Base-by-base conservation (phyloP, 169 alveolate genomes). In the Babesia microti region DNA sequence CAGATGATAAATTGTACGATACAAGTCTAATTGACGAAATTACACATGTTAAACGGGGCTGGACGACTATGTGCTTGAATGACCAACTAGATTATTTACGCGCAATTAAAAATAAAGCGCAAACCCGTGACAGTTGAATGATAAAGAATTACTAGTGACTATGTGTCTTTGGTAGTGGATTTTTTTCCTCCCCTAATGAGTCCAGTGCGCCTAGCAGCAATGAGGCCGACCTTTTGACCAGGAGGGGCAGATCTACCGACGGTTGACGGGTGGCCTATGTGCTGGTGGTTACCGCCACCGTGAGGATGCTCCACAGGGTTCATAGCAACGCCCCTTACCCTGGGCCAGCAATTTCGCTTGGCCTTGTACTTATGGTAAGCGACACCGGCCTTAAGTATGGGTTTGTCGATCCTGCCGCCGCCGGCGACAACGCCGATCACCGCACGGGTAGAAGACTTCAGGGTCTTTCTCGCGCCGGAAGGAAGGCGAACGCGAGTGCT, bases 301-400 rank as follows among this genome's bases (percentile, higher is more conserved):
- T 93, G 98, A 17, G 99, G 99, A 78, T 96, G 99, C 66, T 96
- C 99, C 30, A 95, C 99, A 36, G 99, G 99, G 95, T 96, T 96
- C 99, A 96, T 96, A 39, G 99, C 97, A 23, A 91, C 98, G 87
- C 99, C 99, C 73, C 98, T 89, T 63, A 95, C 98, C 72, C 80
- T 91, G 24, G 99, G 99, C 99, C 99, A 96, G 94, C 95, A 86
- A 79, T 93, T 95, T 63, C 99, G 81, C 90, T 95, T 92, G 40
- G 91, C 98, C 80, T 87, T 89, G 86, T 89, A 93, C 85, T 91
- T 94, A 84, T 93, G 98, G 83, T 83, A 92, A 40, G 93, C 81
- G 54, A 84, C 92, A 36, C 99, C 99, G 35, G 99, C 99, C 84
- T 96, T 96, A 57, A 95, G 79, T 37, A 94, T 72, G 17, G 99